Base-by-base conservation (phyloP, 2,329 filamentous ascomycete species). In the Didymella keratinophila region DNA sequence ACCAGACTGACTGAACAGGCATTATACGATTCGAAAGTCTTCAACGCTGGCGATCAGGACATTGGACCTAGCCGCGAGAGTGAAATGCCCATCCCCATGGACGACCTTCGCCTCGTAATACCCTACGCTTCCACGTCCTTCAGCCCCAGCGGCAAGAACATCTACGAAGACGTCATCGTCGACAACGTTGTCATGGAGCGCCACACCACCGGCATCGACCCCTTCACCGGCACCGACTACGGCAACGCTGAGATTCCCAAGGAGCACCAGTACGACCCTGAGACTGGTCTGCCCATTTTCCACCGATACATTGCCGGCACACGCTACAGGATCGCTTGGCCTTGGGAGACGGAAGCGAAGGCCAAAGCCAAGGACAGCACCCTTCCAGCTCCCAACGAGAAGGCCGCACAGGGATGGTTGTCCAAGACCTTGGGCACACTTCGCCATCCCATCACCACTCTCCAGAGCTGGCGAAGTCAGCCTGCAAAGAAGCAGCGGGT, bases 31-130 rank as follows among this genome's bases (percentile, higher is more conserved):
- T 62, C 81, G 18, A 76, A 78, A 10, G 59, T 79, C 42, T 84
- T 62, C 65, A 61, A 56, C 43, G 36, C 41, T 4, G 56, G 48
- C 21, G 48, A 28, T 12, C 60, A 52, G 68, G 71, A 61, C 74
- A 79, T 71, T 73, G 76, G 58, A 68, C 78, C 56, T 67, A 76
- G 83, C 57, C 77, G 83, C 44, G 82, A 68, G 70, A 73, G 83
- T 56, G 81, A 84, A 67, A 73, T 85, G 51, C 81, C 87, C 30
- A 76, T 96, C 30, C 83, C 89, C 52, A 83, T 96, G 70, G 84
- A 86, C 32, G 83, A 90, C 61, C 83, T 98, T 63, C 91, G 92
- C 56, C 90, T 97, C 32, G 92, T 98, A 47, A 87, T 91, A 72
- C 88, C 91, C 21, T 81, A 70, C 52, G 65, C 96, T 52, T 81